phyloP scores from a whole-genome alignment of 495 filamentous ascomycete species.

The Xylaria grammica region DNA sequence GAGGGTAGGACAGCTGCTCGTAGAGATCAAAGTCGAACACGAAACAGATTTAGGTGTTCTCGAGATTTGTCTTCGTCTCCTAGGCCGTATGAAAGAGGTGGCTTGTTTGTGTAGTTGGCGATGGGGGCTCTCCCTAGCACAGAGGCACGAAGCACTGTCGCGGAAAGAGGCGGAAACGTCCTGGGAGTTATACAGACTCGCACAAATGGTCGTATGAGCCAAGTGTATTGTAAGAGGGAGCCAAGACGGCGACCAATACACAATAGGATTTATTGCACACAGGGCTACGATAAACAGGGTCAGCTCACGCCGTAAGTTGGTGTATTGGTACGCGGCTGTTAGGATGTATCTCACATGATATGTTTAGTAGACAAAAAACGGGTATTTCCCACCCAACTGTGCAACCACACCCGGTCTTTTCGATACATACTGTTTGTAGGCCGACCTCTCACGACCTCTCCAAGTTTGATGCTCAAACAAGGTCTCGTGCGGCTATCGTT shows the following conservation, averaged over 20 bases:
- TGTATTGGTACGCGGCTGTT: constrained; percentile 1
- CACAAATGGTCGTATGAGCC: neutral
- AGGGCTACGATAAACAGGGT: neutral
- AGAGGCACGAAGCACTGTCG: neutral
- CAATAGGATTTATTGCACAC: constrained; percentile 1
- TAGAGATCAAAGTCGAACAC: constrained; percentile 5
- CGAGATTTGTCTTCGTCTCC: neutral
- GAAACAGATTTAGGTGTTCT: no score
- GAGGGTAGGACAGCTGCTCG: neutral
- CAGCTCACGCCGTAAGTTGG: neutral
- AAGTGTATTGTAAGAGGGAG: constrained; percentile 12
- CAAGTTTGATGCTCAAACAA: neutral
- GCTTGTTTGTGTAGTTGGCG: neutral
- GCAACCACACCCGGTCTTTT: constrained; percentile 8
- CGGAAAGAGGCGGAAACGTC: neutral
- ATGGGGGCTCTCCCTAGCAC: neutral
- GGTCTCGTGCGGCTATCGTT: constrained; percentile 7
- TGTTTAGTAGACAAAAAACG: constrained; percentile 1
- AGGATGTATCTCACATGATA: neutral
- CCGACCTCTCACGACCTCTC: neutral
- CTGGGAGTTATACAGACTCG: constrained; percentile 11
- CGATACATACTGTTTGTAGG: neutral
- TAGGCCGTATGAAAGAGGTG: neutral
- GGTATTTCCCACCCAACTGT: neutral
- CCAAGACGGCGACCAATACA: constrained; percentile 1